Base-by-base conservation (phyloP, 2,329 filamentous ascomycete species). In the Knoxdaviesia capensis region DNA sequence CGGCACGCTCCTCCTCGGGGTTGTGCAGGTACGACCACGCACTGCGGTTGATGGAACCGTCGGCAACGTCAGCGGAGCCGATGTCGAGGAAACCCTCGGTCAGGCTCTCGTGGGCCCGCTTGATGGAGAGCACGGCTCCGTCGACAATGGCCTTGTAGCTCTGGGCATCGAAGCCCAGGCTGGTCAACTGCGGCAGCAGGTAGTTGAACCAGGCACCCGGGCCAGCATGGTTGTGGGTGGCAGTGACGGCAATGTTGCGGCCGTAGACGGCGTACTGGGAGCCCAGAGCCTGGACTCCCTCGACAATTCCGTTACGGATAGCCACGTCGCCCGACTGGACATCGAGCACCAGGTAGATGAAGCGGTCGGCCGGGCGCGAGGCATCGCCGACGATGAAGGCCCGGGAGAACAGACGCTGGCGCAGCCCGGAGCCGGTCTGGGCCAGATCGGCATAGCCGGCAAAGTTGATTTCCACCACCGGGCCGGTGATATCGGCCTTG, bases 131-230 rank as follows among this genome's bases (percentile, higher is more conserved):
- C 5, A 92, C 56, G 5, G 82, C 79, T 3, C 87, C 87, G 48
- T 90, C 77, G 1, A 94, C 84, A 48, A 94, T 84, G 34, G 87
- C 86, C 48, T 76, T 70, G 53, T 90, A 93, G 51, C 82, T 87
- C 54, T 90, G 81, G 54, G 77, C 77, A 56, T 86, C 72, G 51
- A 94, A 94, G 0, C 87, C 87, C 46, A 79, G 70, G 54, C 79
- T 88, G 0, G 86, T 88, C 50, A 94, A 79, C 53, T 94, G 86
- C 7, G 86, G 87, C 9, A 94, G 65, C 7, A 94, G 68, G 53
- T 94, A 94, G 56, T 94, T 94, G 54, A 90, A 67, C 85, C 85
- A 94, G 10, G 81, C 87, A 4, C 83, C 87, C 0, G 87, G 86
- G 0, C 85, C 86, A 11, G 84, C 80, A 59, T 94, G 87, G 2